Conservation (phyloP, 345 rosid species). For the Pistacia atlantica region DNA sequence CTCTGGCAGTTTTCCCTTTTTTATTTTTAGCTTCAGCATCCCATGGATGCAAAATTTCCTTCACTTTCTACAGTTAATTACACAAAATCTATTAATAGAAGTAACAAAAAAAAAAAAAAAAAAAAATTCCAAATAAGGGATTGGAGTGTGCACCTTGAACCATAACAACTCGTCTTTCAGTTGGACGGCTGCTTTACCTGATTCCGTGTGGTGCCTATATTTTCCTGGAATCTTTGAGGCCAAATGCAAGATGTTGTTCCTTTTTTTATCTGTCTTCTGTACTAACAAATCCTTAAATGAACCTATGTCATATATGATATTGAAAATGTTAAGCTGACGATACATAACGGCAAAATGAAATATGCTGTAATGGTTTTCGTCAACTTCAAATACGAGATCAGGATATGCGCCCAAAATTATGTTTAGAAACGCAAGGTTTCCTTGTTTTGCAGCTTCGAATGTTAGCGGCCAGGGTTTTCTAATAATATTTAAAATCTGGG, state of each 20-base stretch:
- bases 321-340: conserved; percentile 11
- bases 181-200: conserved; percentile 26
- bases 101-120: too few relatives aligned
- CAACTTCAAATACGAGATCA: not conserved
- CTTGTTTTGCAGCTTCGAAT: not conserved
- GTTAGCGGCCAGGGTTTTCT: not conserved
- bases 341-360: too few relatives aligned
- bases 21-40: too few relatives aligned
- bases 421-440: not conserved
- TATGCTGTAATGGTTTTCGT: not conserved
- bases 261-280: not conserved
- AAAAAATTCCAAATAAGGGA: too few relatives aligned
- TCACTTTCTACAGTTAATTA: not conserved
- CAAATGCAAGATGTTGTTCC: not conserved
- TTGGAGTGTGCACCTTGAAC: conserved; percentile 14
- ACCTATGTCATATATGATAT: conserved; percentile 12
- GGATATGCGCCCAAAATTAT: not conserved
- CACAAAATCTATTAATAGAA: not conserved
- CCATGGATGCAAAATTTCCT: not conserved
- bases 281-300: conserved; percentile 13
- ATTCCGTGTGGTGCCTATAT: not conserved
- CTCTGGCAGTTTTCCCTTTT: too few relatives aligned
- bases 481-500: not conserved
- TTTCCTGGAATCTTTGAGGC: conserved; percentile 10
- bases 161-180: conserved; percentile 21